Evolutionary conservation across 176 grass and related monocot species (phyloP).

Genomic region (Oryza coarctata): DNA sequence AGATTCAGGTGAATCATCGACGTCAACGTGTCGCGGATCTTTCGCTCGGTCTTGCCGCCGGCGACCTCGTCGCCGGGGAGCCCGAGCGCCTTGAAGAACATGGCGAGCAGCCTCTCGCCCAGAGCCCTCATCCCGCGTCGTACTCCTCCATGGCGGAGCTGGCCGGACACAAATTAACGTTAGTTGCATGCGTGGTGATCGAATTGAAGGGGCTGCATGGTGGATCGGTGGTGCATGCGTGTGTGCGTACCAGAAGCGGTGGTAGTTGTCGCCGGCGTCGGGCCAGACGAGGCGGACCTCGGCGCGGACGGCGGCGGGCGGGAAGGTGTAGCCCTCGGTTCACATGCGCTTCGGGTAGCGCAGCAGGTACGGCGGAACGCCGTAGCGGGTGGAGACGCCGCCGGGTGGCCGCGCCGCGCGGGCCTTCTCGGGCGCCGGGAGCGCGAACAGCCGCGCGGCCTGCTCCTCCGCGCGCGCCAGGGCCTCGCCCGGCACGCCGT

Average conservation of each 20-base stretch:
- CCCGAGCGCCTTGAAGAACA: constrained; percentile 55
- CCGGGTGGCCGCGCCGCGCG: constrained; percentile 41
- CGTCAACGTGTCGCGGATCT: constrained; percentile 16
- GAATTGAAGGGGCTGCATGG: no score
- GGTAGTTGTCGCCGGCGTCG: constrained; percentile 33
- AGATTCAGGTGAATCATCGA: constrained; percentile 42
- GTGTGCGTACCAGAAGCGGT: constrained; percentile 21
- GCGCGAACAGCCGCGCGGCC: constrained; percentile 49
- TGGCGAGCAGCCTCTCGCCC: constrained; percentile 26
- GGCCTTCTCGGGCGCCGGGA: constrained; percentile 41
- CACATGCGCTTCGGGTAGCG: constrained; percentile 66
- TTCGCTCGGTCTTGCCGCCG: constrained; percentile 10
- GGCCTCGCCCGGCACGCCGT: constrained; percentile 29
- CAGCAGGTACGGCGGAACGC: constrained; percentile 36
- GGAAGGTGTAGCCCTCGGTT: constrained; percentile 69
- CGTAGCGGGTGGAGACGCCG: constrained; percentile 36
- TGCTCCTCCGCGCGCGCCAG: constrained; percentile 23
- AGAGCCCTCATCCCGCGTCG: constrained; percentile 44
- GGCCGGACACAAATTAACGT: neutral
- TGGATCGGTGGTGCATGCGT: neutral
- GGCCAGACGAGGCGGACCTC: constrained; percentile 65
- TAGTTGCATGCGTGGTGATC: no score
- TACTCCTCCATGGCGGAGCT: constrained; percentile 70
- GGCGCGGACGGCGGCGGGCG: constrained; percentile 15
- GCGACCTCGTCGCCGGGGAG: constrained; percentile 39